phyloP scores from a whole-genome alignment of 306 rosid genomes.

The Fragaria ananassa region DNA sequence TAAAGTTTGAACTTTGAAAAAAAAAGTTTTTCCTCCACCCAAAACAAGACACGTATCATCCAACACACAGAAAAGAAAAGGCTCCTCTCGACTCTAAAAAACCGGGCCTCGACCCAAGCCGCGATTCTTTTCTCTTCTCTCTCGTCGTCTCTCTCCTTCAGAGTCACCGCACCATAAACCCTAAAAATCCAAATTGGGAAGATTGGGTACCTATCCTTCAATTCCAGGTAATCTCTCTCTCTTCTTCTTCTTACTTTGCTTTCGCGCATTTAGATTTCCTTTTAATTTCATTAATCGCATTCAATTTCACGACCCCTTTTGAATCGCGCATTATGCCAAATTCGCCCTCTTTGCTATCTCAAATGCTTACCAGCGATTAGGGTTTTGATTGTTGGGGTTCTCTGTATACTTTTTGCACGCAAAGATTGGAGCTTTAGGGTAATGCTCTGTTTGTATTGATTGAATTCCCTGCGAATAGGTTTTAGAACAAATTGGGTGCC shows the following conservation, averaged over 20 bases:
- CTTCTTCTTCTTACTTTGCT: neutral
- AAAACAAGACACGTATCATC: too few species aligned
- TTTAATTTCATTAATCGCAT: neutral
- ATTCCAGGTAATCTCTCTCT: neutral
- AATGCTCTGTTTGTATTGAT: neutral
- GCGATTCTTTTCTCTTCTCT: neutral
- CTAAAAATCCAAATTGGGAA: conserved; percentile 18
- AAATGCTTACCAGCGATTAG: neutral
- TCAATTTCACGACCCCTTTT: neutral
- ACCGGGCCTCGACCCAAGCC: neutral
- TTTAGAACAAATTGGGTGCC: neutral
- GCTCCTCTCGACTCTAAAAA: neutral
- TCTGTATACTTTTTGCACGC: neutral
- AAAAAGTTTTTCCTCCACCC: too few species aligned
- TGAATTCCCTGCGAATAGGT: neutral
- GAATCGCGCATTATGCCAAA: neutral
- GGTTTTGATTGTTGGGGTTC: neutral
- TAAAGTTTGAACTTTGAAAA: too few species aligned
- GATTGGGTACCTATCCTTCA: neutral
- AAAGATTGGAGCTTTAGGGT: neutral
- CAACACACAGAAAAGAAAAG: too few species aligned
- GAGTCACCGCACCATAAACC: conserved; percentile 9
- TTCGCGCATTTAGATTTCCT: neutral
- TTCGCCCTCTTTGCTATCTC: neutral
- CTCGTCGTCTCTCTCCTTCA: neutral